Evolutionary conservation across 768 basidiomycete genomes (phyloP).

Genomic region (Pisolithus sp.): DNA sequence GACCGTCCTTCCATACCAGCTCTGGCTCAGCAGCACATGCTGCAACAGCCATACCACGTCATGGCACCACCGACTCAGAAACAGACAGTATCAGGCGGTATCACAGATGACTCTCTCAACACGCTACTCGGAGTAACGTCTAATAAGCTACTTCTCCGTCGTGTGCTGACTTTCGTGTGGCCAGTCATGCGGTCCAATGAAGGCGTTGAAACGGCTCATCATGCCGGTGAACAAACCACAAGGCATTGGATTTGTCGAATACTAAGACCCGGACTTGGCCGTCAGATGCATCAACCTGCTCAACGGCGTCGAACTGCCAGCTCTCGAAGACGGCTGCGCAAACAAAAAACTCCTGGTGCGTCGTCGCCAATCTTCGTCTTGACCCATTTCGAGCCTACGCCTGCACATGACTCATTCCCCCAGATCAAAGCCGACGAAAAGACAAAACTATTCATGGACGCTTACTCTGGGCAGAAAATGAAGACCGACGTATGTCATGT

Average conservation of each 20-base stretch:
- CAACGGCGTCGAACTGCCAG: constrained; percentile 58
- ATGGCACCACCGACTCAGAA: constrained; percentile 64
- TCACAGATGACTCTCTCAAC: constrained; percentile 77
- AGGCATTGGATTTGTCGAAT: constrained; percentile 97
- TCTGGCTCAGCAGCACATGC: constrained; percentile 74
- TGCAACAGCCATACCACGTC: constrained; percentile 45
- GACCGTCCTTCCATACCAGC: no score
- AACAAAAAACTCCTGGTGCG: constrained; percentile 68
- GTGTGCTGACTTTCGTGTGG: not conserved
- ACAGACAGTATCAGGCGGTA: constrained; percentile 83
- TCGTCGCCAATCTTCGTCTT: constrained; percentile 14
- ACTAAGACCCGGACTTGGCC: constrained; percentile 88
- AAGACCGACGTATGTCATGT: constrained; percentile 62
- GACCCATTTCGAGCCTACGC: constrained; percentile 34
- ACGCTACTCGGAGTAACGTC: constrained; percentile 64
- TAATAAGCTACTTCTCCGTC: not conserved
- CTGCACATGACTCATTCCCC: constrained; percentile 9
- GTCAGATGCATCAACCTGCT: constrained; percentile 65
- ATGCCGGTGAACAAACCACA: constrained; percentile 91
- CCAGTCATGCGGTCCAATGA: constrained; percentile 52
- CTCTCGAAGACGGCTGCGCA: constrained; percentile 51
- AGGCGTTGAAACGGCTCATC: constrained; percentile 87
- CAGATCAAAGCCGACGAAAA: constrained; percentile 97
- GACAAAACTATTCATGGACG: constrained; percentile 81
- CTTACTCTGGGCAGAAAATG: constrained; percentile 75